Evolutionary conservation across 495 filamentous ascomycete genomes (phyloP).

Genomic region (Xylaria venustula): DNA sequence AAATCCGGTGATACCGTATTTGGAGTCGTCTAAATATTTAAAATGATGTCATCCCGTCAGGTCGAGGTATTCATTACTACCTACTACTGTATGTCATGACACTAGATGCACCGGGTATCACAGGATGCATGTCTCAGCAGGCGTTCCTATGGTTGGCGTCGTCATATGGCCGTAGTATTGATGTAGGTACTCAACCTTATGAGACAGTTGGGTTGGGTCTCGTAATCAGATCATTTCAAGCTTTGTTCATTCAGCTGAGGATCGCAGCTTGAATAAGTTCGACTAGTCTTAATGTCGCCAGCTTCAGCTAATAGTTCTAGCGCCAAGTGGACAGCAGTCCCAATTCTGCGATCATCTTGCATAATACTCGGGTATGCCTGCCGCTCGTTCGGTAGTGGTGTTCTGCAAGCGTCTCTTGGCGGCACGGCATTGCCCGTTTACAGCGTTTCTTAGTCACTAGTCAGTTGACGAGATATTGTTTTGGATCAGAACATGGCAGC

Average conservation of each 20-base stretch:
- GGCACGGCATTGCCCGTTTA: neutral
- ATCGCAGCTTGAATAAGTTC: neutral
- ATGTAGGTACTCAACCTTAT: too few species aligned
- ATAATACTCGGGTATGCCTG: neutral
- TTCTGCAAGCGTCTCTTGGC: conserved; percentile 2
- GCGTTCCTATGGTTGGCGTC: neutral
- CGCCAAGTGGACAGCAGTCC: neutral
- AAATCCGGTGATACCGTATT: too few species aligned
- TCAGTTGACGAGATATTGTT: neutral
- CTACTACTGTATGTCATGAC: neutral
- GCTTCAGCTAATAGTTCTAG: neutral
- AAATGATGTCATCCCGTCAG: neutral
- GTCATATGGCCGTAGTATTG: neutral
- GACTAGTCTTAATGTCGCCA: neutral
- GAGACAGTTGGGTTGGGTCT: too few species aligned
- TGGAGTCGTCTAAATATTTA: neutral
- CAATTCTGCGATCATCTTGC: neutral
- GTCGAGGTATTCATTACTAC: too few species aligned
- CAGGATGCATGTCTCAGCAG: neutral
- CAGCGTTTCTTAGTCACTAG: neutral
- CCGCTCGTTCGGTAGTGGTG: neutral
- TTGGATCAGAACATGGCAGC: neutral
- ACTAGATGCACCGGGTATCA: neutral
- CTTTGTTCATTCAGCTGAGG: neutral
- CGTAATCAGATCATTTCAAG: too few species aligned